Conservation (phyloP, 768 basidiomycete species). For the Rhizopogon vinicolor region DNA sequence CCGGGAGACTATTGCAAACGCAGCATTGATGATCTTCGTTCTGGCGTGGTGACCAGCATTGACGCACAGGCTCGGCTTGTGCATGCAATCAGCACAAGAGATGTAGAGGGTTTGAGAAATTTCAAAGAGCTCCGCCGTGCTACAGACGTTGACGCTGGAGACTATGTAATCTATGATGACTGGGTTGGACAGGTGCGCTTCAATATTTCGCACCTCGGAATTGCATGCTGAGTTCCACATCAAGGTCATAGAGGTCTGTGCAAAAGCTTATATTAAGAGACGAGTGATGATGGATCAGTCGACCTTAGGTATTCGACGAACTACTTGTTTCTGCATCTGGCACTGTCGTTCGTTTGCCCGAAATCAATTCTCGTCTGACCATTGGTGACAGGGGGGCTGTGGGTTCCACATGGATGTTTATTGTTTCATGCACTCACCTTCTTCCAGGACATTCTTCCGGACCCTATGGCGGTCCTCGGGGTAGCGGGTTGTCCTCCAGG, state of each 20-base stretch:
- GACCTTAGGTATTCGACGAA: constrained; percentile 74
- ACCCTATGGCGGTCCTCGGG: constrained; percentile 41
- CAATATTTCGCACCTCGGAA: constrained; percentile 3
- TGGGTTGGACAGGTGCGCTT: constrained; percentile 86
- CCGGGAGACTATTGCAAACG: constrained; percentile 82
- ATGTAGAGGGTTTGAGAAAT: constrained; percentile 60
- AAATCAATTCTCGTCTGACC: constrained; percentile 68
- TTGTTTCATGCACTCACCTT: constrained; percentile 3
- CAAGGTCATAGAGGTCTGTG: constrained; percentile 72
- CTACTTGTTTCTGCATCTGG: constrained; percentile 65
- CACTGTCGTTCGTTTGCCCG: constrained; percentile 69
- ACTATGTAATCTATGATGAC: constrained; percentile 77
- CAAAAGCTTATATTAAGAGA: neutral
- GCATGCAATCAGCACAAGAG: constrained; percentile 66
- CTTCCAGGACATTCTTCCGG: constrained; percentile 62
- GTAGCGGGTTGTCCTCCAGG: constrained; percentile 44
- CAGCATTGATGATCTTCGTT: constrained; percentile 64
- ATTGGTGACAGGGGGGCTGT: constrained; percentile 78
- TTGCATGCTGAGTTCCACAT: constrained; percentile 1
- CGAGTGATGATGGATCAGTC: constrained; percentile 7
- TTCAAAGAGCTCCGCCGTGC: constrained; percentile 52
- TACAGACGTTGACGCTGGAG: constrained; percentile 65
- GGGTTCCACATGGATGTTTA: constrained; percentile 19
- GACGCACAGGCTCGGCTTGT: constrained; percentile 63
- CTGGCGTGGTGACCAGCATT: constrained; percentile 68